A percentile compares a stretch with the other conserved stretches of the same genome.
Evolutionary conservation across 106 monocot species (phyloP).

Genomic region (Allium sativum): DNA sequence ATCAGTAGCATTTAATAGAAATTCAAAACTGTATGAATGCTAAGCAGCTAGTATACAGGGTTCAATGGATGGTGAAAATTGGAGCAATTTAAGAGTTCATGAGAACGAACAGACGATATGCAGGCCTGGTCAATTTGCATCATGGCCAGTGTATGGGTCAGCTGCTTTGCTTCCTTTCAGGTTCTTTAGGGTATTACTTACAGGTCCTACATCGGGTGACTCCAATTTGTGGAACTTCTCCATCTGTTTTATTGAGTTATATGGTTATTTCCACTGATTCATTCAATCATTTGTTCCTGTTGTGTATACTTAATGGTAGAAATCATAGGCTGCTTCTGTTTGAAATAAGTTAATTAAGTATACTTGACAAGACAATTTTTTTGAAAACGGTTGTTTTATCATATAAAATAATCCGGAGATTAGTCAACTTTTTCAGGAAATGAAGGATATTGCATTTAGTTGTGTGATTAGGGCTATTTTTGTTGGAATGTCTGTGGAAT

Average conservation of each 20-base stretch:
- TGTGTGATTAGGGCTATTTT: too few species aligned
- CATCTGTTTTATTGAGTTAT: slow-evolving; percentile 86
- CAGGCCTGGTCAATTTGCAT: slow-evolving; percentile 69
- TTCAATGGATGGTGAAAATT: slow-evolving; percentile 62
- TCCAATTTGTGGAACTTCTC: slow-evolving; percentile 65
- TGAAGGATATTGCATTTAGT: too few species aligned
- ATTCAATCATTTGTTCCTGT: too few species aligned
- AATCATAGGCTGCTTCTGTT: too few species aligned
- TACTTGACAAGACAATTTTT: too few species aligned
- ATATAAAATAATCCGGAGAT: too few species aligned
- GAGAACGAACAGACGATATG: slow-evolving; percentile 67
- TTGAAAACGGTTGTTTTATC: too few species aligned
- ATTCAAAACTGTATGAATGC: too few species aligned
- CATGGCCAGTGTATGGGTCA: slow-evolving; percentile 60
- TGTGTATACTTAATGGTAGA: too few species aligned
- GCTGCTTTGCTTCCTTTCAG: slow-evolving; percentile 77
- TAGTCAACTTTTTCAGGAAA: too few species aligned
- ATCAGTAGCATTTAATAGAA: neutral
- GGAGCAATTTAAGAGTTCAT: slow-evolving; percentile 70
- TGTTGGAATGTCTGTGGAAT: too few species aligned
- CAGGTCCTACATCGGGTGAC: slow-evolving; percentile 30
- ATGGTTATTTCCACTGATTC: slow-evolving; percentile 65
- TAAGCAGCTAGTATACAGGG: slow-evolving; percentile 29
- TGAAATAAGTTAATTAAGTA: too few species aligned
- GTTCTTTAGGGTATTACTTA: slow-evolving; percentile 65